These are phyloP conservation scores for Ophiocordyceps camponoti-floridani DNA, from an alignment of 2,329 filamentous ascomycete genomes.

Conservation along the genomic window DNA sequence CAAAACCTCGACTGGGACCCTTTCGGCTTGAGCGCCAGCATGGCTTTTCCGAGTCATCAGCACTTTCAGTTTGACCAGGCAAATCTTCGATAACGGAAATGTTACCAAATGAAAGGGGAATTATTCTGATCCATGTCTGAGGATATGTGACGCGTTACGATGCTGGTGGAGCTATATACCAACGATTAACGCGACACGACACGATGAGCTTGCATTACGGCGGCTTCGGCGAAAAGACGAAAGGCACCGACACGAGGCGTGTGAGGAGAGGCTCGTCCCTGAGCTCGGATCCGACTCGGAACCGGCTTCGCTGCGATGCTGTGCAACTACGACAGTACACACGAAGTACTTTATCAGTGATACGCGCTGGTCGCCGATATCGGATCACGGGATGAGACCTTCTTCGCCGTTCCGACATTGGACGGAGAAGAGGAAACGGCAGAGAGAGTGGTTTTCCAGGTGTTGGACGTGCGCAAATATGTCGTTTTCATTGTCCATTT, in stretches of 20 bases:
- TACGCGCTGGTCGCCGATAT: neutral
- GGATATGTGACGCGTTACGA: neutral
- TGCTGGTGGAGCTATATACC: neutral
- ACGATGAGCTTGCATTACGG: neutral
- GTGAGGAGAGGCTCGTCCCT: neutral
- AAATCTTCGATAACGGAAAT: conserved; percentile 24
- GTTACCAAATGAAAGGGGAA: neutral
- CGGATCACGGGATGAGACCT: neutral
- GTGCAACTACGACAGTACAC: neutral
- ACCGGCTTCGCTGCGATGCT: neutral
- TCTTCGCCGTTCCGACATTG: neutral
- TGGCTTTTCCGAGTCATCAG: conserved; percentile 79
- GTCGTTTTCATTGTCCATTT: neutral
- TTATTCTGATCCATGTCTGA: neutral
- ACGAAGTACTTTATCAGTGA: too few species aligned
- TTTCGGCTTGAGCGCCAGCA: conserved; percentile 81
- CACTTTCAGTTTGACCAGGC: conserved; percentile 58
- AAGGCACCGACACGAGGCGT: neutral
- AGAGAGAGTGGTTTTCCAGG: neutral
- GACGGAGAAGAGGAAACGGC: neutral
- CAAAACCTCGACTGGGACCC: conserved; percentile 84
- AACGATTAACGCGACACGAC: neutral
- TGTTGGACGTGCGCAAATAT: neutral
- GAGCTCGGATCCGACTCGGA: neutral
- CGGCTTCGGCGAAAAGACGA: neutral